phyloP scores from a whole-genome alignment of 257 asterid genomes.

The Solanum microdontum region DNA sequence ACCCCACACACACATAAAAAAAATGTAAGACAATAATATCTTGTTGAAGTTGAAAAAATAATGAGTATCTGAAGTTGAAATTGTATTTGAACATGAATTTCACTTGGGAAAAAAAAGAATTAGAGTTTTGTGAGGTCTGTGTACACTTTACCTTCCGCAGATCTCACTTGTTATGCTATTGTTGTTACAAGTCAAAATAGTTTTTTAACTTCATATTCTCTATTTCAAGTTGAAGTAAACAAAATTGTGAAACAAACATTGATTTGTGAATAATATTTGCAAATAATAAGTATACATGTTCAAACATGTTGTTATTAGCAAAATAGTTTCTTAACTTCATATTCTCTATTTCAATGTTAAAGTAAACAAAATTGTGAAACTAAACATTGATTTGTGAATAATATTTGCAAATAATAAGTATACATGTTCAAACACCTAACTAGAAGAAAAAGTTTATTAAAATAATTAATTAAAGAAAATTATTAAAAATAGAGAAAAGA shows the following conservation, averaged over 20 bases:
- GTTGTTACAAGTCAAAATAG: not conserved
- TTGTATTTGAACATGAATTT: not conserved
- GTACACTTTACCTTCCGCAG: not conserved
- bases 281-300: not conserved
- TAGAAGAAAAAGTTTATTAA: not conserved
- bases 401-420: not conserved
- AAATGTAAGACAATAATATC: not conserved
- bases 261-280: not conserved
- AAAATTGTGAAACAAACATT: not conserved
- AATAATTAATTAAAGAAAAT: not conserved
- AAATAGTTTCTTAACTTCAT: not conserved
- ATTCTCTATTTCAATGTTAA: not conserved
- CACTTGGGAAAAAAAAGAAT: not conserved
- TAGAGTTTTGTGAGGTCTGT: too few species aligned
- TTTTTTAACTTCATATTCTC: not conserved
- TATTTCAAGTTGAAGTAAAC: not conserved
- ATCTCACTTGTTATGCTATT: not conserved
- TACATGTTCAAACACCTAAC: not conserved
- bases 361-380: not conserved
- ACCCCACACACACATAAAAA: not conserved
- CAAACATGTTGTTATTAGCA: not conserved
- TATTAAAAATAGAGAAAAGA: not conserved
- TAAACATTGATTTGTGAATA: not conserved
- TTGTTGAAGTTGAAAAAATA: not conserved
- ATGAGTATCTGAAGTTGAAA: not conserved